These are phyloP conservation scores for Prunus yedoensis DNA, from an alignment of 331 rosid species.

Conservation along the genomic window DNA sequence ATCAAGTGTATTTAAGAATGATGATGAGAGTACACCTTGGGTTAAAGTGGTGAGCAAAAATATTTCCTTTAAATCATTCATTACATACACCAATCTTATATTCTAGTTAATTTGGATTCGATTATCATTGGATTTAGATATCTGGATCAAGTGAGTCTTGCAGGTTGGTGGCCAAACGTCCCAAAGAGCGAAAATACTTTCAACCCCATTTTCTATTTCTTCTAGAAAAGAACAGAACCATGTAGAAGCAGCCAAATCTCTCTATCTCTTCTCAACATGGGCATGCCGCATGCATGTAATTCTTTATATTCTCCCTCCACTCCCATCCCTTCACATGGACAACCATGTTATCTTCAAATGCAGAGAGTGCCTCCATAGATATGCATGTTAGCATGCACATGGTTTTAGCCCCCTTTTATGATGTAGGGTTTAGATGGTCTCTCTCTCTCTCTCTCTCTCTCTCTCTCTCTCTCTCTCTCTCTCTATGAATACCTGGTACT, in stretches of 20 bases:
- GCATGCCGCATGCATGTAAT: slow-evolving; percentile 12
- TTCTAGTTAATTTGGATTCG: slow-evolving; percentile 7
- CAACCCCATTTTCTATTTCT: neutral
- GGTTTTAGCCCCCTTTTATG: slow-evolving; percentile 19
- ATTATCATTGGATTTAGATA: slow-evolving; percentile 18
- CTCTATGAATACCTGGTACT: neutral
- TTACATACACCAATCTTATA: neutral
- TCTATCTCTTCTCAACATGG: neutral
- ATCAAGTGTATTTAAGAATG: no score
- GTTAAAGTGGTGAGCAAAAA: no score
- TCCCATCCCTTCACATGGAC: slow-evolving; percentile 41
- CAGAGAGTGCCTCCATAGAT: neutral
- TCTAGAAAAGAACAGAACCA: neutral
- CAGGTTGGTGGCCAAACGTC: neutral
- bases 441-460: no score
- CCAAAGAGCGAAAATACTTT: slow-evolving; percentile 4
- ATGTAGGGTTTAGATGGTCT: slow-evolving; percentile 1
- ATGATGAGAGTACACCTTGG: no score
- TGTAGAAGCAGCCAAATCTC: neutral
- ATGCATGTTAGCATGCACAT: slow-evolving; percentile 25
- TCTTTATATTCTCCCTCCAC: slow-evolving; percentile 7
- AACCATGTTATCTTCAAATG: slow-evolving; percentile 30
- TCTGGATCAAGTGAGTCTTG: neutral
- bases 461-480: no score
- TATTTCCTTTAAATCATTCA: neutral